Base-by-base conservation (phyloP, 139 green algal genomes). In the Chlorella sp. region DNA sequence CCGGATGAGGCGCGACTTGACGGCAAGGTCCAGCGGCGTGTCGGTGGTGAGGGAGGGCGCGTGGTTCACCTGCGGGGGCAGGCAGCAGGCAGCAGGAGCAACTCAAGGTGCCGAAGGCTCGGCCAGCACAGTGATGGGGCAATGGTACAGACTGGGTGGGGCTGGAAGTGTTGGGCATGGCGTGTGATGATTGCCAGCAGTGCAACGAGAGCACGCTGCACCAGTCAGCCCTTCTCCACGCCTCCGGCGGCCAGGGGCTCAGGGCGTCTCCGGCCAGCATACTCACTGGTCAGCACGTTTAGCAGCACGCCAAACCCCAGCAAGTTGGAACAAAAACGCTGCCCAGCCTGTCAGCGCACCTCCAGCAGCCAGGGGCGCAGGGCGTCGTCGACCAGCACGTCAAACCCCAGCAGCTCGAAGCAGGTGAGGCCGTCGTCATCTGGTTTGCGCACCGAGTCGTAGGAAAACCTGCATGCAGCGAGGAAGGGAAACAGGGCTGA, bases 291-390 rank as follows among this genome's bases (percentile, higher is more conserved):
- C 38, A 48, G 32, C n/a, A 32, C 6, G 32, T 20, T 7, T 73
- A 13, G 65, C 65, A 43, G 32, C n/a, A 30, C 6, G 6, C 67
- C 69, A 51, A 32, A 36, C 69, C 36, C 7, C 69, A 48, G 26
- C 60, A 68, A n/a, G 2, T 24, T 11, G 34, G 16, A 70, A n/a
- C 5, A 3, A 7, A 13, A 51, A 44, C 17, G 4, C 68, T 22
- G 38, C 68, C 38, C 14, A 9, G 8, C 68, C 2, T 19, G 19
- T 38, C 38, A 19, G 64, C 34, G 38, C 48, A 83, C 77, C 60
- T 97, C 94, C 3, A 97, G 86, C 68, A 97, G 90, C 94, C 94
- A 97, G 20, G 94, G 94, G 32, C 77, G 51, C 60, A 93, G 84
- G n/a, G 89, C 83, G 30, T 88, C 68, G 75, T 97, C 94, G 62